Evolutionary conservation across 2,329 filamentous ascomycete genomes (phyloP), one percentile per base, ranked within the genome.

Genomic region (Colletotrichum sp.): DNA sequence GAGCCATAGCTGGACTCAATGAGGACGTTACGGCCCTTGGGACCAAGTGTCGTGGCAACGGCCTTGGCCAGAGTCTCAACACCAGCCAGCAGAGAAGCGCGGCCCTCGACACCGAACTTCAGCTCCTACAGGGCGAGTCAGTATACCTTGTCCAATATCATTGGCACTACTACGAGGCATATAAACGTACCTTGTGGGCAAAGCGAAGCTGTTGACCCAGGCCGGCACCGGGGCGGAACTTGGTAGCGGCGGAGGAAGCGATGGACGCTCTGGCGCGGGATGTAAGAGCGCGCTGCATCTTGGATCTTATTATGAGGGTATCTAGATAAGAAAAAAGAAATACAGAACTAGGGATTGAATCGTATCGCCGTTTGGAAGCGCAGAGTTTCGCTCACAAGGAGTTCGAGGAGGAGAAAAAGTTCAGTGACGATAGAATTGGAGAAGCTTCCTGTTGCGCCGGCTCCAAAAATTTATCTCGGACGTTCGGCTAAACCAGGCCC

Each of bases 1-100:
- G 97, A 98, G 86, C 97, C 97, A 84, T 98, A 99, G 90, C 95
- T 95, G 78, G 96, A 98, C 91, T 99, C 97, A 81, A 99, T 99
- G 84, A 99, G 87, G 80, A 99, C 97, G 89, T 99, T 99, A 85
- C 97, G 94, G 87, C 97, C 97, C 92, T 99, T 99, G 82, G 97
- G 97, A 80, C 97, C 97, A 77, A 99, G 92, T 79, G 97, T 99
- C 78, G 96, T 98, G 79, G 96, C 94, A 79, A 99, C 97, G 79
- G 97, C 97, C 89, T 94, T 98, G 82, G 97, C 96, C 79, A 99
- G 93, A 80, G 97, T 99, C 86, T 99, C 97, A 79, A 99, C 96
- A 92, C 97, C 97, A 83, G 93, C 93, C 80, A 99, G 92, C 78
- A 99, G 93, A 81, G 95, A 86, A 82, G 96, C 96, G 85, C 97